These are phyloP conservation scores for Grammothele lineata DNA, from an alignment of 768 basidiomycete species.

Conservation along the genomic window DNA sequence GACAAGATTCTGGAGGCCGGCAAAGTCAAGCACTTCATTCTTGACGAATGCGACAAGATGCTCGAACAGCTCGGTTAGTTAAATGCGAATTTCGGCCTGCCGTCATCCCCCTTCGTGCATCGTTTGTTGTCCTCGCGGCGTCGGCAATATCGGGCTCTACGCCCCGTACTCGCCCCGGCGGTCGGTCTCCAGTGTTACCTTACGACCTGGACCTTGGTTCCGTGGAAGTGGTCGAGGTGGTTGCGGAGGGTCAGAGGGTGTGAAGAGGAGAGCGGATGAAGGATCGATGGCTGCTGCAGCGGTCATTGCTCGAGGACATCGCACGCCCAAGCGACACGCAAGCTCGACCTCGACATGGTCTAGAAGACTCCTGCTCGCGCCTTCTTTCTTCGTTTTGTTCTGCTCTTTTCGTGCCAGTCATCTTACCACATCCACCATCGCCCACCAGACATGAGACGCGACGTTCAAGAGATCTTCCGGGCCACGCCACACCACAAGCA, in stretches of 20 bases:
- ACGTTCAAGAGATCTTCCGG: slow-evolving; percentile 99
- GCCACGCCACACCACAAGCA: slow-evolving; percentile 99
- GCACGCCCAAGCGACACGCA: slow-evolving; percentile 12
- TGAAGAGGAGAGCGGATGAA: slow-evolving; percentile 14
- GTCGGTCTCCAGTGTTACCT: slow-evolving; percentile 2
- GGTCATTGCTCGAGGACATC: background rate
- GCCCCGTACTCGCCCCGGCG: slow-evolving; percentile 3
- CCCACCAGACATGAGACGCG: slow-evolving; percentile 99
- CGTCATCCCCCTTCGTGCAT: slow-evolving; percentile 35
- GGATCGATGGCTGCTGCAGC: slow-evolving; percentile 3
- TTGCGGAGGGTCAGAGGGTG: slow-evolving; percentile 12
- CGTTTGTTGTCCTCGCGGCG: slow-evolving; percentile 46
- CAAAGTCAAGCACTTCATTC: slow-evolving; percentile 97
- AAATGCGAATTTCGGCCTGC: slow-evolving; percentile 70
- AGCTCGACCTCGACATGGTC: background rate
- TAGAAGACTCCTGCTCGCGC: slow-evolving; percentile 5
- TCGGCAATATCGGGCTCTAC: slow-evolving; percentile 23
- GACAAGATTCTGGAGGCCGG: slow-evolving; percentile 95
- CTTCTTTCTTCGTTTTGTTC: slow-evolving; percentile 12
- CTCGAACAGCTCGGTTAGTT: slow-evolving; percentile 99
- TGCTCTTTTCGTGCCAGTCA: slow-evolving; percentile 19
- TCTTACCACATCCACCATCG: slow-evolving; percentile 48
- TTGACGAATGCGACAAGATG: slow-evolving; percentile 99
- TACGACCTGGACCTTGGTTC: slow-evolving; percentile 22
- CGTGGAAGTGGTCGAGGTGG: slow-evolving; percentile 17